Percentiles rank a stretch among this genome's conserved stretches.
phyloP scores from a whole-genome alignment of 1,284 basidiomycete species.

The Entoloma clypeatum region DNA sequence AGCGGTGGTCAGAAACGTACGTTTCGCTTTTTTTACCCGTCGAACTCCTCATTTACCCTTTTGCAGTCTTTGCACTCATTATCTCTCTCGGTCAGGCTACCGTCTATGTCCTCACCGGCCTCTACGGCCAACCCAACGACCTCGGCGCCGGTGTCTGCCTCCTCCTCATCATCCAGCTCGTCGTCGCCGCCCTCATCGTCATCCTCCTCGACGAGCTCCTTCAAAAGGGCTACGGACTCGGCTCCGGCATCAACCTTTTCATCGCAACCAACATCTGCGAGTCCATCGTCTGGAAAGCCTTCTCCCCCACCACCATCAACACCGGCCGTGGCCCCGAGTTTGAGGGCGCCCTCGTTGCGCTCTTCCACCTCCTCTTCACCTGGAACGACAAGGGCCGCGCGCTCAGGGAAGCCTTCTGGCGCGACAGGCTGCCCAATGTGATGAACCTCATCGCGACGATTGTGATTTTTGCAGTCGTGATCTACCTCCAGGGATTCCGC shows the following conservation, averaged over 20 bases:
- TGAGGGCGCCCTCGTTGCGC: conserved; percentile 92
- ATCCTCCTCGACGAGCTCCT: conserved; percentile 98
- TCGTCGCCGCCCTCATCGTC: conserved; percentile 93
- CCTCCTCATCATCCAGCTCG: conserved; percentile 92
- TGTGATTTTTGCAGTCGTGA: conserved; percentile 90
- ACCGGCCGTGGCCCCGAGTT: conserved; percentile 98
- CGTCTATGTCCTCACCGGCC: conserved; percentile 95
- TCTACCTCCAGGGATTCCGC: conserved; percentile 98
- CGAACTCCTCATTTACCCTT: neutral
- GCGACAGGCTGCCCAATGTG: conserved; percentile 94
- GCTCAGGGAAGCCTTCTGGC: conserved; percentile 97
- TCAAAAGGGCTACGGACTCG: conserved; percentile 98
- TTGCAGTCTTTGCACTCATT: conserved; percentile 89
- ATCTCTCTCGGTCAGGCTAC: conserved; percentile 96
- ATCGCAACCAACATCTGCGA: conserved; percentile 99
- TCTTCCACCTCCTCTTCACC: conserved; percentile 98
- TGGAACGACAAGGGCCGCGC: conserved; percentile 99
- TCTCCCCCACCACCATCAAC: conserved; percentile 97
- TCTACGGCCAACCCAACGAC: conserved; percentile 92
- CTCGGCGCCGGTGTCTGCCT: conserved; percentile 96
- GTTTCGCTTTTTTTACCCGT: conserved; percentile 28
- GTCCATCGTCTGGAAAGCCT: conserved; percentile 99
- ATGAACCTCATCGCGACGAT: conserved; percentile 97
- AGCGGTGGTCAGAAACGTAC: conserved; percentile 95
- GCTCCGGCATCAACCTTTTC: conserved; percentile 97